Conservation (phyloP, 1,139 yeast species). For the Candida neerlandica region DNA sequence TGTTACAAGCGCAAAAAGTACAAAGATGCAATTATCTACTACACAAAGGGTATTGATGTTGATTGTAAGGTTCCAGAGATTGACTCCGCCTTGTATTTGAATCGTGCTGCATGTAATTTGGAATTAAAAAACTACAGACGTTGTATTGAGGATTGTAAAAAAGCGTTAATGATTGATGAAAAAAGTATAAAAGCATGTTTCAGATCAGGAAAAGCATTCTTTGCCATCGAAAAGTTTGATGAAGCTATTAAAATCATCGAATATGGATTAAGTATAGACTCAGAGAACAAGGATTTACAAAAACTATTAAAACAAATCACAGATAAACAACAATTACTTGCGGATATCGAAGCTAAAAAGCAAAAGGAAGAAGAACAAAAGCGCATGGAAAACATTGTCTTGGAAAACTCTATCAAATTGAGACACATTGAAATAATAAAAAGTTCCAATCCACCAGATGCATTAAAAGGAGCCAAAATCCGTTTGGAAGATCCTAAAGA, state of each 20-base stretch:
- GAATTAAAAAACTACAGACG: constrained; percentile 82
- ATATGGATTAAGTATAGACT: constrained; percentile 65
- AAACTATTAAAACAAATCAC: constrained; percentile 42
- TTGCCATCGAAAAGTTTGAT: constrained; percentile 63
- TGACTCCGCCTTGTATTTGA: constrained; percentile 66
- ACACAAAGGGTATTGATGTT: constrained; percentile 78
- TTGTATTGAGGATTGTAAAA: constrained; percentile 85
- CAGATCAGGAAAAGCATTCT: constrained; percentile 82
- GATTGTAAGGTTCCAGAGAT: constrained; percentile 56
- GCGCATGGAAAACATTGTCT: constrained; percentile 33
- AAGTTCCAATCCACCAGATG: constrained; percentile 53
- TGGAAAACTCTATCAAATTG: constrained; percentile 55
- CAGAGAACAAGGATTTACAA: constrained; percentile 56
- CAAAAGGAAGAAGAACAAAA: constrained; percentile 37
- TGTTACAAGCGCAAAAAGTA: constrained; percentile 71
- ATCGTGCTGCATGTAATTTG: constrained; percentile 90
- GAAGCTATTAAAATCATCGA: constrained; percentile 71
- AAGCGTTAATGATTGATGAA: constrained; percentile 66
- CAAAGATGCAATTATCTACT: constrained; percentile 74
- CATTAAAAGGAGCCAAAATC: constrained; percentile 49
- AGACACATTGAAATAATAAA: constrained; percentile 55
- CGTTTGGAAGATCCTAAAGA: constrained; percentile 71
- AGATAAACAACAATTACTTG: constrained; percentile 39
- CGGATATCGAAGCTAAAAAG: constrained; percentile 30
- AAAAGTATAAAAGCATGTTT: constrained; percentile 80